Evolutionary conservation across 2,329 filamentous ascomycete species (phyloP).

Genomic region (Neocatenulostroma microsporum): DNA sequence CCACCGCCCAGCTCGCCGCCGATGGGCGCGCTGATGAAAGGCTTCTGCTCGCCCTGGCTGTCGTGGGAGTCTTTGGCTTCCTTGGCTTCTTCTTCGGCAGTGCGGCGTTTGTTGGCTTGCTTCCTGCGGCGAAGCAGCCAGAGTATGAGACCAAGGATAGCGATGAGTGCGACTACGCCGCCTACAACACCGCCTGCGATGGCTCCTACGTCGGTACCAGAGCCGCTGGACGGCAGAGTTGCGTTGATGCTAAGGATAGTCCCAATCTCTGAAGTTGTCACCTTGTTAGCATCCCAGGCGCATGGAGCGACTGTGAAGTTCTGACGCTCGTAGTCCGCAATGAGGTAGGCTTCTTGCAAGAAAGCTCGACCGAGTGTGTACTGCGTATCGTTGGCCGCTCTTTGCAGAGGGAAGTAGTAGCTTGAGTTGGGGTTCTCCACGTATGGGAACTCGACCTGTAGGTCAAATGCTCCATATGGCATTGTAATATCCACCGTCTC

Average conservation of each 20-base stretch:
- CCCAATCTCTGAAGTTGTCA: constrained; percentile 19
- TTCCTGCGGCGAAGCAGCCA: constrained; percentile 23
- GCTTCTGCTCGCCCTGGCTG: constrained; percentile 9
- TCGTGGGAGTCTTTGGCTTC: constrained; percentile 12
- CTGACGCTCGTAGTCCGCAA: constrained; percentile 29
- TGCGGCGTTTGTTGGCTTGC: constrained; percentile 18
- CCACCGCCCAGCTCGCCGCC: constrained; percentile 28
- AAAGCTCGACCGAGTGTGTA: constrained; percentile 32
- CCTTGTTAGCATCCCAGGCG: constrained; percentile 22
- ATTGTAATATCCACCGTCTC: constrained; percentile 28
- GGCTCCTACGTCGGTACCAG: constrained; percentile 21
- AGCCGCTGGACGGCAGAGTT: constrained; percentile 8
- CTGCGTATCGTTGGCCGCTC: constrained; percentile 27
- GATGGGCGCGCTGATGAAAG: constrained; percentile 24
- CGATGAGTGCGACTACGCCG: constrained; percentile 22
- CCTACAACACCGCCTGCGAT: constrained; percentile 30
- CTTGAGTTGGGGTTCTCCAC: constrained; percentile 22
- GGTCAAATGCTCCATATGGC: constrained; percentile 31
- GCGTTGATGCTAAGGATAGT: constrained; percentile 21
- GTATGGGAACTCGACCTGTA: constrained; percentile 23
- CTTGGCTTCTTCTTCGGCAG: constrained; percentile 26
- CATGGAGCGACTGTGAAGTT: constrained; percentile 33
- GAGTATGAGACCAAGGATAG: constrained; percentile 21
- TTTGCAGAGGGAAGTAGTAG: constrained; percentile 30
- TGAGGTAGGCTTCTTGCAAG: constrained; percentile 34